Percentiles rank a stretch among this genome's conserved stretches.
Conservation (phyloP, 2,329 filamentous ascomycete species). For the Diaporthe ilicicola region DNA sequence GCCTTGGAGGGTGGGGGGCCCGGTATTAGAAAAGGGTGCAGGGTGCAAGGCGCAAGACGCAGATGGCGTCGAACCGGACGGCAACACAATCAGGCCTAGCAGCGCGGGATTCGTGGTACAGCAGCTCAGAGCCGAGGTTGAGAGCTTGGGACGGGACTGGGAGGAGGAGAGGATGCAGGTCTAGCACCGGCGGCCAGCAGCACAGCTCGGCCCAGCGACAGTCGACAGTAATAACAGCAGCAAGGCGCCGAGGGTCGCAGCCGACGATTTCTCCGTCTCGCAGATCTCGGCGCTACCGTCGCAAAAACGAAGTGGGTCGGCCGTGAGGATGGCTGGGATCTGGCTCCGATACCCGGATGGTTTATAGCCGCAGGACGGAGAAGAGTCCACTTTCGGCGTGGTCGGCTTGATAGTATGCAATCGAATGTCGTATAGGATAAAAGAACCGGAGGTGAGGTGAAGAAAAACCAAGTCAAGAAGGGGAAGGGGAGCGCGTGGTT, state of each 20-base stretch:
- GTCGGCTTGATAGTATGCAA: background rate
- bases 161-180: conserved; percentile 3
- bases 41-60: background rate
- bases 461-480: background rate
- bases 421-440: background rate
- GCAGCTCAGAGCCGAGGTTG: conserved; percentile 19
- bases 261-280: conserved; percentile 26
- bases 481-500: background rate
- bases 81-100: background rate
- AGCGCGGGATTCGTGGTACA: conserved; percentile 9
- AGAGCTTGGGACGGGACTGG: background rate
- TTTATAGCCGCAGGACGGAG: conserved; percentile 26
- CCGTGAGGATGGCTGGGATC: conserved; percentile 26
- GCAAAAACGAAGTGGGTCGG: conserved; percentile 21
- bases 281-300: conserved; percentile 23
- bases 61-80: conserved; percentile 1
- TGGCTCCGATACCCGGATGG: conserved; percentile 28
- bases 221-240: conserved; percentile 14
- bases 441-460: background rate
- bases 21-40: background rate
- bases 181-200: conserved; percentile 3
- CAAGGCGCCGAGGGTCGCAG: conserved; percentile 25
- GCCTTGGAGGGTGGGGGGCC: background rate
- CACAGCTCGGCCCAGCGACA: background rate
- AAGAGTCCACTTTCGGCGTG: conserved; percentile 11